A percentile compares a stretch with the other conserved stretches of the same genome.
Conservation (phyloP, 179 eudicot genomes). For the Silene coronaria region DNA sequence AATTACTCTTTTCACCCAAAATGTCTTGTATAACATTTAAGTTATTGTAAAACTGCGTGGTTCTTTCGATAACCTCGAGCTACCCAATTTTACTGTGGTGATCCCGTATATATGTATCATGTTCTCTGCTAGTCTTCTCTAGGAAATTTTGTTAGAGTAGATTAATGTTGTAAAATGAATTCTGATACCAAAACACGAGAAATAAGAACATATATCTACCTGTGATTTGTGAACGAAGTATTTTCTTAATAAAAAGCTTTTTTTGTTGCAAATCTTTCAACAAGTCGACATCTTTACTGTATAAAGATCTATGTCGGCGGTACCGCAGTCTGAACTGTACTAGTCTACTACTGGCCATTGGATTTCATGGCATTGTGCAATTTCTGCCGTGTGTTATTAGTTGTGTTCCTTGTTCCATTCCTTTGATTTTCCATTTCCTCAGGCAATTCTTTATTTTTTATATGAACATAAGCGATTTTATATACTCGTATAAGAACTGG, state of each 20-base stretch:
- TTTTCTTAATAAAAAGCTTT: background rate
- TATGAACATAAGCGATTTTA: too few relatives aligned
- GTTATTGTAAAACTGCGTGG: too few relatives aligned
- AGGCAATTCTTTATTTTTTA: too few relatives aligned
- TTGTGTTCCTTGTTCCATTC: too few relatives aligned
- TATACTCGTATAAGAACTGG: too few relatives aligned
- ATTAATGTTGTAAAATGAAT: constrained; percentile 9
- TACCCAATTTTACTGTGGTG: too few relatives aligned
- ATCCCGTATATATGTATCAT: constrained; percentile 4
- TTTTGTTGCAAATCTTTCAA: background rate
- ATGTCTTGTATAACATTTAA: too few relatives aligned
- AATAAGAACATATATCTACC: too few relatives aligned
- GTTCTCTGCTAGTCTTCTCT: background rate
- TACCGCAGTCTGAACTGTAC: background rate
- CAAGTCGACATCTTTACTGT: background rate
- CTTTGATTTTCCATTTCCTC: too few relatives aligned
- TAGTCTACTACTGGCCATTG: background rate
- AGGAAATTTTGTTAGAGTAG: constrained; percentile 16
- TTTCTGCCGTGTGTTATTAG: too few relatives aligned
- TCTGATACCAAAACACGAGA: background rate
- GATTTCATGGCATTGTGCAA: too few relatives aligned
- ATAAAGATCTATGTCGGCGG: background rate
- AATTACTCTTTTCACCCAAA: background rate
- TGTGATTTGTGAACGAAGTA: background rate
- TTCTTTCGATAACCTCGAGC: too few relatives aligned